A percentile compares a stretch with the other conserved stretches of the same genome.
Evolutionary conservation across 1,284 basidiomycete genomes (phyloP).

Genomic region (Microbotryum intermedium): DNA sequence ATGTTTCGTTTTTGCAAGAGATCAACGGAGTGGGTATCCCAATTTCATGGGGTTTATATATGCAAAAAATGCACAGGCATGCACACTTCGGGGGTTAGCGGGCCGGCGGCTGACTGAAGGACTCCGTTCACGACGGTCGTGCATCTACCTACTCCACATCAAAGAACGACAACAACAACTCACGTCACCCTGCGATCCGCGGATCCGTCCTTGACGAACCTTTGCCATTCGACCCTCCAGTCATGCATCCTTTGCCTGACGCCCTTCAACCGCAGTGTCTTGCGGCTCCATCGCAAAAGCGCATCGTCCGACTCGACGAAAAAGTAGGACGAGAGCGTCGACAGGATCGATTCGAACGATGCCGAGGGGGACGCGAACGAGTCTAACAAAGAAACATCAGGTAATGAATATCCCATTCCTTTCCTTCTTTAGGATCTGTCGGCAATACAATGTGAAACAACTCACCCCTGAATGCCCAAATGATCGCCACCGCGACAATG

Average conservation of each 20-base stretch:
- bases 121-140: too few relatives aligned
- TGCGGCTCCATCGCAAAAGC: slow-evolving; percentile 69
- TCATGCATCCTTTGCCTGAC: slow-evolving; percentile 56
- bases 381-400: slow-evolving; percentile 47
- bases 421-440: too few relatives aligned
- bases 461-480: slow-evolving; percentile 79
- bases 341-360: slow-evolving; percentile 84
- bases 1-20: too few relatives aligned
- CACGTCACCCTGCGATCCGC: slow-evolving; percentile 18
- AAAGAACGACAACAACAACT: background rate
- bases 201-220: slow-evolving; percentile 53
- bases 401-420: too few relatives aligned
- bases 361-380: slow-evolving; percentile 63
- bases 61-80: too few relatives aligned
- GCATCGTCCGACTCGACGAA: slow-evolving; percentile 77
- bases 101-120: too few relatives aligned
- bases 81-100: too few relatives aligned
- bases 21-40: too few relatives aligned
- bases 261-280: slow-evolving; percentile 45
- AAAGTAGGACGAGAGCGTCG: slow-evolving; percentile 81
- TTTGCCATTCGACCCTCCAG: slow-evolving; percentile 66
- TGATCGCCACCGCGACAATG: slow-evolving; percentile 70
- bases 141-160: too few relatives aligned
- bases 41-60: too few relatives aligned
- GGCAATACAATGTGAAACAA: too few relatives aligned